phyloP scores from a whole-genome alignment of 2,329 filamentous ascomycete species.

The Neonectria punicea region DNA sequence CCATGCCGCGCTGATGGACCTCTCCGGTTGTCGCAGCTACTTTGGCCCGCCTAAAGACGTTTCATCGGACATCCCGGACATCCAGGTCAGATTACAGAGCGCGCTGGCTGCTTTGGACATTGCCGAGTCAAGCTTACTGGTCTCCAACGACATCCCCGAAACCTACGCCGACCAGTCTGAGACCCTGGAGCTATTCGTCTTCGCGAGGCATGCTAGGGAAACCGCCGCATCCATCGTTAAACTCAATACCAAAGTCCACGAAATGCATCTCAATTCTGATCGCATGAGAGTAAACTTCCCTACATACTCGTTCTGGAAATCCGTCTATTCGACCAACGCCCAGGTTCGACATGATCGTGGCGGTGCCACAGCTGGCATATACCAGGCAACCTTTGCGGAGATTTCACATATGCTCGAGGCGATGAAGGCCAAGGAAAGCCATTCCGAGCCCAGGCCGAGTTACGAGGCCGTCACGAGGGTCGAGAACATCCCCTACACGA shows the following conservation, averaged over 20 bases:
- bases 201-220: slow-evolving; percentile 65
- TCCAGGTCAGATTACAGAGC: slow-evolving; percentile 53
- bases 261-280: slow-evolving; percentile 56
- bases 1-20: slow-evolving; percentile 64
- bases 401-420: slow-evolving; percentile 56
- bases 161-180: slow-evolving; percentile 60
- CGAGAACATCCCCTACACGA: slow-evolving; percentile 51
- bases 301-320: slow-evolving; percentile 64
- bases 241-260: slow-evolving; percentile 58
- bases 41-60: slow-evolving; percentile 56
- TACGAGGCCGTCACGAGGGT: slow-evolving; percentile 37
- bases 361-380: slow-evolving; percentile 64
- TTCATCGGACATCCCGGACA: slow-evolving; percentile 54
- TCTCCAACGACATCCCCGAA: slow-evolving; percentile 55
- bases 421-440: slow-evolving; percentile 53
- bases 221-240: slow-evolving; percentile 59
- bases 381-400: slow-evolving; percentile 57
- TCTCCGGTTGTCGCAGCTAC: slow-evolving; percentile 60
- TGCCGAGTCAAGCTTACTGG: slow-evolving; percentile 58
- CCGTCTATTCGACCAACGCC: slow-evolving; percentile 63
- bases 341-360: slow-evolving; percentile 69
- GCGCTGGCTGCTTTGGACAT: slow-evolving; percentile 59
- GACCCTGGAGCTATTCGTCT: slow-evolving; percentile 64
- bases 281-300: slow-evolving; percentile 59
- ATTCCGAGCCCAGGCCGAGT: slow-evolving; percentile 29